A percentile compares a stretch with the other conserved stretches of the same genome.
Conservation (phyloP, 129 eudicot genomes). For the Lactuca saligna region DNA sequence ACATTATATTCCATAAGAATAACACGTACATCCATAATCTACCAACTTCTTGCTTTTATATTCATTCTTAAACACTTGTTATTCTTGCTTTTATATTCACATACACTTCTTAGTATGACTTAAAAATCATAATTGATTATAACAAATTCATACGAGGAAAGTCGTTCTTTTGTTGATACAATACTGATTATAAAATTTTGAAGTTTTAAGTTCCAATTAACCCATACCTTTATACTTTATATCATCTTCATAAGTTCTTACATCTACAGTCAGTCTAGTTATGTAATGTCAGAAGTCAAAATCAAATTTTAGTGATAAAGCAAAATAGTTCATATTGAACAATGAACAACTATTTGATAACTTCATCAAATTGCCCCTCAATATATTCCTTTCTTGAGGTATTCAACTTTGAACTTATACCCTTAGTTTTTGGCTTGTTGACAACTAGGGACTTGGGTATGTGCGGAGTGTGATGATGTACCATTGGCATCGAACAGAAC, state of each 20-base stretch:
- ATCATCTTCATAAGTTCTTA: not conserved
- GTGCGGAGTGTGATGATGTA: not conserved
- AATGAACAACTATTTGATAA: conserved; percentile 11
- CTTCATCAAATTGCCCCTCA: conserved; percentile 22
- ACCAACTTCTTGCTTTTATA: conserved; percentile 17
- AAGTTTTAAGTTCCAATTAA: not conserved
- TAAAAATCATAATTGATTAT: not conserved
- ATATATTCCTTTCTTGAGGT: conserved; percentile 50
- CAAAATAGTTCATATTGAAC: not conserved
- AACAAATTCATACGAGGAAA: not conserved
- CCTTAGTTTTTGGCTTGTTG: conserved; percentile 9
- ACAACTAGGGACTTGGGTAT: not conserved
- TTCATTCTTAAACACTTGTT: not conserved
- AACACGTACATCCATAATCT: conserved; percentile 23
- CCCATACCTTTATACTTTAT: not conserved
- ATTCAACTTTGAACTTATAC: conserved; percentile 30
- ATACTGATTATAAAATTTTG: not conserved
- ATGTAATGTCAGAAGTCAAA: not conserved
- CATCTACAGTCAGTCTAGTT: not conserved
- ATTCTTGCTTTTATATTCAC: conserved; percentile 1
- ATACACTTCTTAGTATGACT: not conserved
- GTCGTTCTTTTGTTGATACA: not conserved
- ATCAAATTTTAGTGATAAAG: conserved; percentile 33
- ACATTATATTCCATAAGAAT: conserved; percentile 27
- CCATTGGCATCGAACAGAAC: conserved; percentile 1